Conservation (phyloP, 2,329 filamentous ascomycete species). For the Microcera coccophila region DNA sequence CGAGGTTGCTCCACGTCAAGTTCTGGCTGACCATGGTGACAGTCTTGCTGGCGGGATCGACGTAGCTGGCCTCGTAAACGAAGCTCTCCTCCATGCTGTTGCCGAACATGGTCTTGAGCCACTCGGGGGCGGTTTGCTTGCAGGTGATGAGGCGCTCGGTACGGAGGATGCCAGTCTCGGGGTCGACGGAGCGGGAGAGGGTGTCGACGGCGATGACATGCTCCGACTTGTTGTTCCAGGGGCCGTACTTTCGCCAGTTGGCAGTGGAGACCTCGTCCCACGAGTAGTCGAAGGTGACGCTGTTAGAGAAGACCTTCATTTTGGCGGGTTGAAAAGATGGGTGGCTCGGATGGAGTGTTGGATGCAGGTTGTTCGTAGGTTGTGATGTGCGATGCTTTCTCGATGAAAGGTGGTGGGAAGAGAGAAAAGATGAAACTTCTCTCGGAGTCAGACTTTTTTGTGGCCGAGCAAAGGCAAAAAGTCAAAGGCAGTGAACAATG, state of each 20-base stretch:
- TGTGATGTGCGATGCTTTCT: too few relatives aligned
- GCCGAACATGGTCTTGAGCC: constrained; percentile 77
- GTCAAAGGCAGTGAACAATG: too few relatives aligned
- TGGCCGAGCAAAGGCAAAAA: not conserved
- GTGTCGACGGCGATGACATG: constrained; percentile 97
- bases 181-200: constrained; percentile 63
- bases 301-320: constrained; percentile 96
- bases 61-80: constrained; percentile 94
- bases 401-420: constrained; percentile 6
- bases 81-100: constrained; percentile 70
- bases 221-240: constrained; percentile 98
- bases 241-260: constrained; percentile 98
- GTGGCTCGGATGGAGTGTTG: constrained; percentile 4
- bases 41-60: constrained; percentile 76
- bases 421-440: constrained; percentile 3
- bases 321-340: constrained; percentile 22
- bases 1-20: constrained; percentile 84
- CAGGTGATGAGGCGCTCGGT: constrained; percentile 62
- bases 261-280: constrained; percentile 97
- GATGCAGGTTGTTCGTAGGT: constrained; percentile 3
- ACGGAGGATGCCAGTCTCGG: constrained; percentile 55
- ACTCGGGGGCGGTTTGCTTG: constrained; percentile 65
- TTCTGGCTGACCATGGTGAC: constrained; percentile 98
- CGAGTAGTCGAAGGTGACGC: constrained; percentile 90
- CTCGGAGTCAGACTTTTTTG: constrained; percentile 19